A percentile compares a stretch with the other conserved stretches of the same genome.
phyloP scores from a whole-genome alignment of 2,329 filamentous ascomycete genomes.

The Helotiales sp. region DNA sequence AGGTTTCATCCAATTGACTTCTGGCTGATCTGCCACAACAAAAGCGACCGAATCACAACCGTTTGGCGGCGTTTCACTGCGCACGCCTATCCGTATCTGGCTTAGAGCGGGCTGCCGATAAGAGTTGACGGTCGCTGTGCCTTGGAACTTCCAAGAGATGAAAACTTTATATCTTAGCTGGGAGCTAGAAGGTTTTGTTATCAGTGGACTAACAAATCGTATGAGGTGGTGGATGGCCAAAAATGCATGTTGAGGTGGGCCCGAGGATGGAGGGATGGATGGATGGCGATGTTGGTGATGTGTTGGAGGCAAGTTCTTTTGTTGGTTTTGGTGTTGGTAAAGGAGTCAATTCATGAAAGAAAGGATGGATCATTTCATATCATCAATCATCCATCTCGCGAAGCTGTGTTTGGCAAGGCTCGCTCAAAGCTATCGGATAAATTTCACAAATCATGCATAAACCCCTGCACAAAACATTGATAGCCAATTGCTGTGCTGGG shows the following conservation, averaged over 20 bases:
- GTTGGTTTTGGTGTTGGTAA: neutral
- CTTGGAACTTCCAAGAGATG: neutral
- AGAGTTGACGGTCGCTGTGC: neutral
- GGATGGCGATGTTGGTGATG: neutral
- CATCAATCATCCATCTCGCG: too few relatives aligned
- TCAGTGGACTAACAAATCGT: neutral
- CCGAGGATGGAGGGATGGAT: neutral
- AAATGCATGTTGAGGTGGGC: neutral
- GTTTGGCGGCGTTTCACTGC: neutral
- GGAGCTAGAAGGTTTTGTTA: neutral
- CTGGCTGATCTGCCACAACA: neutral
- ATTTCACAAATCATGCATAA: conserved; percentile 9
- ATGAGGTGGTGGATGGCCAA: neutral
- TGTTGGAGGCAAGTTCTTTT: neutral
- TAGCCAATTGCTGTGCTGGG: neutral
- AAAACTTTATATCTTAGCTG: conserved; percentile 1
- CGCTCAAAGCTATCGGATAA: conserved; percentile 15
- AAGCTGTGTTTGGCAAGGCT: neutral
- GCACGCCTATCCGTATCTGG: neutral
- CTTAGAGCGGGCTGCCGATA: neutral
- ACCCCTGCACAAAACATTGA: conserved; percentile 2
- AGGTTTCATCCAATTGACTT: neutral
- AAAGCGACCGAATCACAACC: neutral
- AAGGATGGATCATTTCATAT: neutral
- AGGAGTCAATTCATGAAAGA: neutral